Percentiles rank a stretch among this genome's conserved stretches.
Evolutionary conservation across 371 early-diverging fungal species (phyloP).

Genomic region (Coemansia sp.): DNA sequence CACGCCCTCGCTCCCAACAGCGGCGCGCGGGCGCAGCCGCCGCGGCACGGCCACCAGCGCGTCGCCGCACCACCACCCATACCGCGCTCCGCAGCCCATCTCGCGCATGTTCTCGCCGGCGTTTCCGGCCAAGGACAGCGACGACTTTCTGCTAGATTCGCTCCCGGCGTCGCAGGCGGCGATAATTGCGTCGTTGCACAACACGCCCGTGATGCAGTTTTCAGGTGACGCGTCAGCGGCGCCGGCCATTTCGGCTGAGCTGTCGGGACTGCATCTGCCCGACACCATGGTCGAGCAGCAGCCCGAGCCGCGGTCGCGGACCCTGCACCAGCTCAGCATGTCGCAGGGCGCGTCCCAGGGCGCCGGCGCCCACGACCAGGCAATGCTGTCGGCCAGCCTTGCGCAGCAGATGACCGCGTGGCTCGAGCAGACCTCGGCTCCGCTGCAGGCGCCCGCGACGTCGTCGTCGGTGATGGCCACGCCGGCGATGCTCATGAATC

Average conservation of each 20-base stretch:
- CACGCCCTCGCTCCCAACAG: neutral
- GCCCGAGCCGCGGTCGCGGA: constrained; percentile 6
- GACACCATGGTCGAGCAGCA: constrained; percentile 6
- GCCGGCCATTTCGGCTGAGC: neutral
- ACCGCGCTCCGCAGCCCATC: constrained; percentile 10
- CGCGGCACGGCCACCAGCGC: neutral
- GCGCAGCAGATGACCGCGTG: constrained; percentile 8
- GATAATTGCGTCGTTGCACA: constrained; percentile 18
- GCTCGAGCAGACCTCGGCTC: constrained; percentile 5
- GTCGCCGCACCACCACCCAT: constrained; percentile 39
- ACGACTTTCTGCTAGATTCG: constrained; percentile 27
- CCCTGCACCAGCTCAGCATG: constrained; percentile 41
- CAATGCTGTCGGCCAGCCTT: constrained; percentile 1
- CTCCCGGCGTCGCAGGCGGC: constrained; percentile 12
- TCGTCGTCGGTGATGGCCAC: constrained; percentile 23
- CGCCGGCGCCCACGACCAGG: neutral
- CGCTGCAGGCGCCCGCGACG: neutral
- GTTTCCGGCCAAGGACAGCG: constrained; percentile 8
- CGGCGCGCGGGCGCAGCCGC: neutral
- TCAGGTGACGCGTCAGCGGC: neutral
- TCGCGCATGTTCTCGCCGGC: constrained; percentile 6
- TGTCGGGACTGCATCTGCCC: constrained; percentile 21
- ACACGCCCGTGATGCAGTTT: constrained; percentile 19
- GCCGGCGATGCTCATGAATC: constrained; percentile 44
- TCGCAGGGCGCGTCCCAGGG: neutral